phyloP scores from a whole-genome alignment of 2,329 filamentous ascomycete genomes.

The Fusarium sambucinum region DNA sequence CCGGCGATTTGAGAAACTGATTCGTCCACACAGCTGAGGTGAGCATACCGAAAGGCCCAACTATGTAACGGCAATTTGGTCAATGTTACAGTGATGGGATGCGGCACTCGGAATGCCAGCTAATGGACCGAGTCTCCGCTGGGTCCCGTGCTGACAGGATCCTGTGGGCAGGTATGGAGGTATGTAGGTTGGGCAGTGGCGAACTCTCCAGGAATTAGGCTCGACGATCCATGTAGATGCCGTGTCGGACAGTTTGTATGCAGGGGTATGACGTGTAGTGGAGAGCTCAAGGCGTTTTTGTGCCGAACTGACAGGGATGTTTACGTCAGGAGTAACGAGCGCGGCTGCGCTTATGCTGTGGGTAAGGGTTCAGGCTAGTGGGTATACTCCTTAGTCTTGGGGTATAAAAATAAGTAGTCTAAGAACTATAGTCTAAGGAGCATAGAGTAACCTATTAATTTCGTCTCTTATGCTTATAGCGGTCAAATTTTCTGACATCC shows the following conservation, averaged over 20 bases:
- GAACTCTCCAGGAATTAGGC: conserved; percentile 26
- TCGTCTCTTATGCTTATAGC: too few relatives aligned
- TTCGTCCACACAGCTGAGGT: conserved; percentile 32
- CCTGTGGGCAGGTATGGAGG: background rate
- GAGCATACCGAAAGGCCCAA: conserved; percentile 5
- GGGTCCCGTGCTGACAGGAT: conserved; percentile 13
- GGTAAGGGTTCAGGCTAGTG: too few relatives aligned
- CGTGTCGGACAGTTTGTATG: conserved; percentile 11
- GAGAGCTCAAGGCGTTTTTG: conserved; percentile 37
- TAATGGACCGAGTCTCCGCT: conserved; percentile 10
- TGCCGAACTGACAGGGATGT: conserved; percentile 1
- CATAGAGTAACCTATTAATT: too few relatives aligned
- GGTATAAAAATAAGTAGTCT: too few relatives aligned
- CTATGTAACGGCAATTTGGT: background rate
- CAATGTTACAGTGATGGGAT: background rate
- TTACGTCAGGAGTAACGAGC: background rate
- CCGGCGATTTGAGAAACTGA: conserved; percentile 5
- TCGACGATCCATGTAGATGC: conserved; percentile 19
- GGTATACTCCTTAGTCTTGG: too few relatives aligned
- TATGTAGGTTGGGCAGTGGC: conserved; percentile 14
- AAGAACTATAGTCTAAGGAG: too few relatives aligned
- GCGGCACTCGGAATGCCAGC: conserved; percentile 20
- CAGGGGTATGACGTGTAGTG: conserved; percentile 35
- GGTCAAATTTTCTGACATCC: too few relatives aligned
- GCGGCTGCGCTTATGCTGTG: conserved; percentile 21